Percentiles rank a stretch among this genome's conserved stretches.
These are phyloP conservation scores for Amanita rubescens DNA, from an alignment of 768 basidiomycete genomes.

Conservation along the genomic window DNA sequence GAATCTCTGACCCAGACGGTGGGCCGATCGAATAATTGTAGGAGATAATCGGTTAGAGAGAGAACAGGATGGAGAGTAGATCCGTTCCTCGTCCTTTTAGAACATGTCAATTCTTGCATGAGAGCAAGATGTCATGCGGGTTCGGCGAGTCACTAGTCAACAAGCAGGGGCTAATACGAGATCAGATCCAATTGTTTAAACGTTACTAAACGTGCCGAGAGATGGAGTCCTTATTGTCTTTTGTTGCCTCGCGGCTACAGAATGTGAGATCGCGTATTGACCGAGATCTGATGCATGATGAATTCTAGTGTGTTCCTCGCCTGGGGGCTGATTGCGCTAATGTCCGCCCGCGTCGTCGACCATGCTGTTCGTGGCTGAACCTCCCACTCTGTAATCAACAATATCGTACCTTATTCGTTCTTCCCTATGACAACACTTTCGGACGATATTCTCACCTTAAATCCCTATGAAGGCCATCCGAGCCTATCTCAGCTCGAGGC, in stretches of 20 bases:
- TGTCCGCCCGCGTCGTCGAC: background rate
- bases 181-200: conserved; percentile 29
- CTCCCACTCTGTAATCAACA: background rate
- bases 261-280: background rate
- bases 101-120: background rate
- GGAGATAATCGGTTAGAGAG: background rate
- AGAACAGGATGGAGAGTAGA: background rate
- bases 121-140: background rate
- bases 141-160: too few relatives aligned
- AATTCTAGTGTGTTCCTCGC: background rate
- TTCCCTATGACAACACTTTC: conserved; percentile 9
- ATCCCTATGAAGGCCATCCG: conserved; percentile 71
- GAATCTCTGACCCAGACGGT: conserved; percentile 23
- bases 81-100: background rate
- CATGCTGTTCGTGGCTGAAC: background rate
- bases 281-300: conserved; percentile 1
- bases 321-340: background rate
- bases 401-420: background rate
- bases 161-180: conserved; percentile 12
- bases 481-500: conserved; percentile 63
- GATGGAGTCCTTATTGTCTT: conserved; percentile 35
- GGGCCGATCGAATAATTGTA: background rate
- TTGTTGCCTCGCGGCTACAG: conserved; percentile 18
- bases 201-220: conserved; percentile 21
- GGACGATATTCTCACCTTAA: conserved; percentile 43